Evolutionary conservation across 2,329 filamentous ascomycete genomes (phyloP).

Genomic region (Talaromyces funiculosus): DNA sequence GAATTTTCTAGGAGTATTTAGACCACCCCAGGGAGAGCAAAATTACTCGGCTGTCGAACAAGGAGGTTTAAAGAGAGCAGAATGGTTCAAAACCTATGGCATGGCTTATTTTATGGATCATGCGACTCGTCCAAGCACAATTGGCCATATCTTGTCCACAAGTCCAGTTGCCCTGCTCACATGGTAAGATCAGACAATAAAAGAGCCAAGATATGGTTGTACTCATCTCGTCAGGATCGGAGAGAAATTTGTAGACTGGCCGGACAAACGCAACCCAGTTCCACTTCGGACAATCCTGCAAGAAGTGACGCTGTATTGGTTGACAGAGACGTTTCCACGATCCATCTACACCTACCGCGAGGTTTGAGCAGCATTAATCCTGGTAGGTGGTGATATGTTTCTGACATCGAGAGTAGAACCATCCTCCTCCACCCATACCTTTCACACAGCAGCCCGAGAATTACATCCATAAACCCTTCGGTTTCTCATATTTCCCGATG

Average conservation of each 20-base stretch:
- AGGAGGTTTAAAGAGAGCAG: slow-evolving; percentile 2
- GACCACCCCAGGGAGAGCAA: slow-evolving; percentile 34
- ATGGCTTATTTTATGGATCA: slow-evolving; percentile 50
- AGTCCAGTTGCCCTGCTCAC: slow-evolving; percentile 53
- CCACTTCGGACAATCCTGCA: slow-evolving; percentile 29
- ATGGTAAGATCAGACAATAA: slow-evolving; percentile 34
- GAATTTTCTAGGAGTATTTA: slow-evolving; percentile 20
- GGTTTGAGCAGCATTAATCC: slow-evolving; percentile 13
- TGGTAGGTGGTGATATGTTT: neutral
- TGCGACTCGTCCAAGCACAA: slow-evolving; percentile 50
- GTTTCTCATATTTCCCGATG: slow-evolving; percentile 42
- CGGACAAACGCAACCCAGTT: slow-evolving; percentile 24
- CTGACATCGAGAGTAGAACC: slow-evolving; percentile 2
- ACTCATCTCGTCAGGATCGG: slow-evolving; percentile 28
- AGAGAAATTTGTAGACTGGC: slow-evolving; percentile 36
- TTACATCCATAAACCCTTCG: slow-evolving; percentile 42
- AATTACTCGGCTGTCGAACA: slow-evolving; percentile 5
- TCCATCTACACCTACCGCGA: slow-evolving; percentile 30
- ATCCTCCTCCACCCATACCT: slow-evolving; percentile 16
- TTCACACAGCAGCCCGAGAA: slow-evolving; percentile 21
- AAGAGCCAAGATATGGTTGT: neutral
- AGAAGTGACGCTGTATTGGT: slow-evolving; percentile 33
- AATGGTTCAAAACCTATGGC: slow-evolving; percentile 26
- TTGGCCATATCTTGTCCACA: slow-evolving; percentile 50
- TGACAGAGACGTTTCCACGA: slow-evolving; percentile 34